phyloP scores from a whole-genome alignment of 1,284 basidiomycete genomes.

The Trametes sp. region DNA sequence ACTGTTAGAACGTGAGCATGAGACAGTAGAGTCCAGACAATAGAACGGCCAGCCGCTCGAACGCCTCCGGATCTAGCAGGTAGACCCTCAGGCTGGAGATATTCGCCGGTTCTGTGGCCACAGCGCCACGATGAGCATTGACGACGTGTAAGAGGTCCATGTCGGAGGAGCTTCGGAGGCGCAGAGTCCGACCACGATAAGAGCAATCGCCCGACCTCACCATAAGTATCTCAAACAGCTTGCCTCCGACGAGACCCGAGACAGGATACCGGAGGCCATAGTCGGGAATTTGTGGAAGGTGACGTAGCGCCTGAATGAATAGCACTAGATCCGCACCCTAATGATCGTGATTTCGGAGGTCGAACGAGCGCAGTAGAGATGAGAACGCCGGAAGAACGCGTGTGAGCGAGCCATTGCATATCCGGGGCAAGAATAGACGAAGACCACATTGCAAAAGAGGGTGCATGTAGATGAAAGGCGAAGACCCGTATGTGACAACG shows the following conservation, averaged over 20 bases:
- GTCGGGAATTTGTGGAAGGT: slow-evolving; percentile 42
- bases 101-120: slow-evolving; percentile 27
- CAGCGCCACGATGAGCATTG: slow-evolving; percentile 33
- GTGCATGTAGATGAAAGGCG: slow-evolving; percentile 40
- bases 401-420: slow-evolving; percentile 42
- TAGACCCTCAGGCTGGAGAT: slow-evolving; percentile 39
- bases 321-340: slow-evolving; percentile 42
- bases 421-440: slow-evolving; percentile 42
- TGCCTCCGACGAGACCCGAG: slow-evolving; percentile 36
- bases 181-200: too few species aligned
- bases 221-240: slow-evolving; percentile 44
- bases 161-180: slow-evolving; percentile 42
- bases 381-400: slow-evolving; percentile 34
- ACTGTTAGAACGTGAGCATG: too few species aligned
- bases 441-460: slow-evolving; percentile 38
- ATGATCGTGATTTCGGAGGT: slow-evolving; percentile 42
- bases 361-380: slow-evolving; percentile 40
- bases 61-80: slow-evolving; percentile 36
- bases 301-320: slow-evolving; percentile 42
- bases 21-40: slow-evolving; percentile 13
- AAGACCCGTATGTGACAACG: slow-evolving; percentile 42
- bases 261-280: slow-evolving; percentile 42
- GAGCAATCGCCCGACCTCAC: too few species aligned
- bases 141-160: slow-evolving; percentile 43
- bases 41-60: slow-evolving; percentile 34